Evolutionary conservation across 352 stramenopile species (phyloP).

Genomic region (Phytophthora citricola): DNA sequence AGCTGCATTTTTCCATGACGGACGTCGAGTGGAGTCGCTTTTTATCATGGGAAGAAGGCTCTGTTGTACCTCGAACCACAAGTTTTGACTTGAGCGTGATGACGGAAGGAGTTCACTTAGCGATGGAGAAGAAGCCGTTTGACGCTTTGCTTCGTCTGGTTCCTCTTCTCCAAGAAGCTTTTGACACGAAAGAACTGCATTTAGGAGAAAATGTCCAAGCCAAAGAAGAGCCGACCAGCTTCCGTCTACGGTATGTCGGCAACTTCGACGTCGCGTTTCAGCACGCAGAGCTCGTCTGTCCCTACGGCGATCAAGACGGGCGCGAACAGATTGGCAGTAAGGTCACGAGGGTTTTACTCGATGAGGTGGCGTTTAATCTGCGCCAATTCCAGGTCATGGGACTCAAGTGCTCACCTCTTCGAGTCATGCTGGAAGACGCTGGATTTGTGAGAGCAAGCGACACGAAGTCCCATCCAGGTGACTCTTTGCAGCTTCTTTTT

Average conservation of each 20-base stretch:
- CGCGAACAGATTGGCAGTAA: conserved; percentile 32
- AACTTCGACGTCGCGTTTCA: conserved; percentile 60
- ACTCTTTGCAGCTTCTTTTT: conserved; percentile 37
- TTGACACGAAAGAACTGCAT: conserved; percentile 43
- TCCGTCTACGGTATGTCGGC: conserved; percentile 52
- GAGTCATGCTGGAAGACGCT: conserved; percentile 35
- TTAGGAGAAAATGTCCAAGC: neutral
- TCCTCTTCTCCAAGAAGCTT: conserved; percentile 43
- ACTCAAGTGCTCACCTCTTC: conserved; percentile 37
- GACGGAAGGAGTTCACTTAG: conserved; percentile 22
- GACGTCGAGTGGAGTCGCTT: conserved; percentile 46
- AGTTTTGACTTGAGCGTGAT: conserved; percentile 36
- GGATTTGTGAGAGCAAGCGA: neutral
- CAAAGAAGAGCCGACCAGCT: conserved; percentile 23
- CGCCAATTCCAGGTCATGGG: conserved; percentile 63
- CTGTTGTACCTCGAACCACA: conserved; percentile 13
- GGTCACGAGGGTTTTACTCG: conserved; percentile 36
- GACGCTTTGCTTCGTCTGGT: conserved; percentile 17
- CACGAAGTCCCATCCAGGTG: conserved; percentile 1
- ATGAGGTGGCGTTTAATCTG: conserved; percentile 52
- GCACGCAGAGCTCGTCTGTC: conserved; percentile 37
- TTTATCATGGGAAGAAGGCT: conserved; percentile 11
- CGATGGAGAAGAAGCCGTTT: conserved; percentile 20
- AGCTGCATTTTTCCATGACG: conserved; percentile 56
- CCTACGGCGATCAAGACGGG: conserved; percentile 38